phyloP scores from a whole-genome alignment of 192 early-diverging fungal genomes.

The Kickxella alabastrina region DNA sequence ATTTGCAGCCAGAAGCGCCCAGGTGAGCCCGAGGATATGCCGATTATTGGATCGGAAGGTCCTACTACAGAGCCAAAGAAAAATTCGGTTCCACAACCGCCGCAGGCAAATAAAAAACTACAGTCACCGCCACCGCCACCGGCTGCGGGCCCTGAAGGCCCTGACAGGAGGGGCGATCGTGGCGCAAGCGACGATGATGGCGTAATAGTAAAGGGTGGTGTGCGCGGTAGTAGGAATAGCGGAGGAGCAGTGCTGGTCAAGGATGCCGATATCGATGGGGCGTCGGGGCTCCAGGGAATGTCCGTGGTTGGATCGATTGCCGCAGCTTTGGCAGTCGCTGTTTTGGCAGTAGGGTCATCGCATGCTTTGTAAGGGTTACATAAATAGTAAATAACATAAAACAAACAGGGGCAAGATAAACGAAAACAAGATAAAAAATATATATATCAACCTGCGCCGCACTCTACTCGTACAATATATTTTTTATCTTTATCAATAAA shows the following conservation, averaged over 20 bases:
- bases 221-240: slow-evolving; percentile 1
- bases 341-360: neutral
- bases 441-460: too few species aligned
- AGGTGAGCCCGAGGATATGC: slow-evolving; percentile 42
- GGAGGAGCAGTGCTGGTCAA: slow-evolving; percentile 5
- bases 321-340: neutral
- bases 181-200: neutral
- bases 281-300: neutral
- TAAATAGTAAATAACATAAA: too few species aligned
- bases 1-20: slow-evolving; percentile 36
- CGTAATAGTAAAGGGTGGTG: neutral
- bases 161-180: too few species aligned
- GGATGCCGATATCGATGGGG: slow-evolving; percentile 19
- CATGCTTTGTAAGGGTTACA: too few species aligned
- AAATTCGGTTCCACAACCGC: neutral
- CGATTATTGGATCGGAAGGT: slow-evolving; percentile 33
- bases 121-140: neutral
- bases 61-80: slow-evolving; percentile 5
- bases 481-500: too few species aligned
- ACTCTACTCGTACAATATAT: too few species aligned
- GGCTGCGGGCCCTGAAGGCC: neutral
- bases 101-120: neutral
- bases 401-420: too few species aligned
- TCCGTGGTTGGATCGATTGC: slow-evolving; percentile 4
- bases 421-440: too few species aligned